These are phyloP conservation scores for Herpetomonas samuelpessoai DNA, from an alignment of 208 protist genomes.

Conservation along the genomic window DNA sequence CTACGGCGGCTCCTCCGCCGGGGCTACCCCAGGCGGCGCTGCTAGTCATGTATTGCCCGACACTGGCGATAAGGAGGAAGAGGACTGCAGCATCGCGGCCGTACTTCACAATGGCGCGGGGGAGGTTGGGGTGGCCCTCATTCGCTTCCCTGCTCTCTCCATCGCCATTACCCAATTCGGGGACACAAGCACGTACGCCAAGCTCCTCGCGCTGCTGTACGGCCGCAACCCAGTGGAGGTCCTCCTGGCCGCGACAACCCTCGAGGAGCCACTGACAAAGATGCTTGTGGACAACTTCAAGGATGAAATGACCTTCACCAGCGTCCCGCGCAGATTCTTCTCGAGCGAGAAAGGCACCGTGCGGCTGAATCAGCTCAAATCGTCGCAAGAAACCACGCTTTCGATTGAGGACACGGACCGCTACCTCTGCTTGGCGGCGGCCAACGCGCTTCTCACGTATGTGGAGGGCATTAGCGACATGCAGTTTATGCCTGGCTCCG, in stretches of 20 bases:
- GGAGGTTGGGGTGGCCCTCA: slow-evolving; percentile 77
- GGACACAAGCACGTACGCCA: slow-evolving; percentile 70
- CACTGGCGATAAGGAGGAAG: slow-evolving; percentile 3
- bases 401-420: slow-evolving; percentile 59
- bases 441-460: slow-evolving; percentile 71
- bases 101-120: slow-evolving; percentile 65
- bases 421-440: slow-evolving; percentile 78
- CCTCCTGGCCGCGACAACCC: slow-evolving; percentile 56
- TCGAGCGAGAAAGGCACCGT: slow-evolving; percentile 54
- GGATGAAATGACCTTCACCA: slow-evolving; percentile 65
- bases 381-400: slow-evolving; percentile 28
- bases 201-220: slow-evolving; percentile 62
- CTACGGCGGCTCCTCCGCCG: too few relatives aligned
- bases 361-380: slow-evolving; percentile 55
- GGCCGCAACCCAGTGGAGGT: slow-evolving; percentile 74
- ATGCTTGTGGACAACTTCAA: slow-evolving; percentile 55
- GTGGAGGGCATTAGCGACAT: slow-evolving; percentile 73
- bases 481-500: slow-evolving; percentile 56
- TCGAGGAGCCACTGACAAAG: slow-evolving; percentile 52
- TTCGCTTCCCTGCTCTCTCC: slow-evolving; percentile 49
- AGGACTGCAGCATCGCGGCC: slow-evolving; percentile 59
- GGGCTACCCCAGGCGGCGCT: too few relatives aligned
- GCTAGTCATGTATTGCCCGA: too few relatives aligned
- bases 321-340: slow-evolving; percentile 72
- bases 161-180: slow-evolving; percentile 74